A percentile compares a stretch with the other conserved stretches of the same genome.
Evolutionary conservation across 2,329 filamentous ascomycete genomes (phyloP).

Genomic region (Amphichorda felina): DNA sequence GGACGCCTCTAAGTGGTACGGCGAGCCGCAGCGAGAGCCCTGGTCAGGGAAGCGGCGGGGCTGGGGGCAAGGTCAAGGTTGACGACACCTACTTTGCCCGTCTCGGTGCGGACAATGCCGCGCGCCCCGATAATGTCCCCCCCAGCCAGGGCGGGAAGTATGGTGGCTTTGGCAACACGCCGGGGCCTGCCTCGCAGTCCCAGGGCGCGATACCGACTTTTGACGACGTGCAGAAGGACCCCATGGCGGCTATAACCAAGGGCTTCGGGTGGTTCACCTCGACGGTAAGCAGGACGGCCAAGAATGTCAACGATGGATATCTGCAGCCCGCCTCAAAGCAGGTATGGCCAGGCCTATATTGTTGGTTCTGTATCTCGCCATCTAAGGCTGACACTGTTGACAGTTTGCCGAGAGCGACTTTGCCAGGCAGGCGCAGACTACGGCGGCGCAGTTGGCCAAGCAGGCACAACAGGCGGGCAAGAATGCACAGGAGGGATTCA

Average conservation of each 20-base stretch:
- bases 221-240: conserved; percentile 87
- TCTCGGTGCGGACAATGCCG: conserved; percentile 73
- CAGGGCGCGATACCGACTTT: conserved; percentile 47
- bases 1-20: conserved; percentile 27
- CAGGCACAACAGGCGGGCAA: conserved; percentile 58
- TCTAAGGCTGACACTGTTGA: background rate
- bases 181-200: conserved; percentile 35
- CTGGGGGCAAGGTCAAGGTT: conserved; percentile 43
- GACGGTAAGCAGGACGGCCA: conserved; percentile 80
- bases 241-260: conserved; percentile 77
- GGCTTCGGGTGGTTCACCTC: conserved; percentile 90
- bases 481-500: conserved; percentile 69
- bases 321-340: conserved; percentile 88
- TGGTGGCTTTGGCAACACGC: conserved; percentile 74
- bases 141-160: conserved; percentile 92
- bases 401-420: conserved; percentile 74
- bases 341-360: conserved; percentile 30
- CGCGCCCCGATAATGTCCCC: conserved; percentile 59
- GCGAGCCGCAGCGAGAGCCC: conserved; percentile 27
- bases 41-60: conserved; percentile 12
- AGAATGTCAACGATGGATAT: conserved; percentile 81
- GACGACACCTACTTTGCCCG: conserved; percentile 86
- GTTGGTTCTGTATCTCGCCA: too few relatives aligned
- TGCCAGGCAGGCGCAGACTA: conserved; percentile 51
- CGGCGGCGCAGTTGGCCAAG: conserved; percentile 55